Percentiles rank a stretch among this genome's conserved stretches.
Conservation (phyloP, 495 filamentous ascomycete species). For the Lasiosphaeria ovina region DNA sequence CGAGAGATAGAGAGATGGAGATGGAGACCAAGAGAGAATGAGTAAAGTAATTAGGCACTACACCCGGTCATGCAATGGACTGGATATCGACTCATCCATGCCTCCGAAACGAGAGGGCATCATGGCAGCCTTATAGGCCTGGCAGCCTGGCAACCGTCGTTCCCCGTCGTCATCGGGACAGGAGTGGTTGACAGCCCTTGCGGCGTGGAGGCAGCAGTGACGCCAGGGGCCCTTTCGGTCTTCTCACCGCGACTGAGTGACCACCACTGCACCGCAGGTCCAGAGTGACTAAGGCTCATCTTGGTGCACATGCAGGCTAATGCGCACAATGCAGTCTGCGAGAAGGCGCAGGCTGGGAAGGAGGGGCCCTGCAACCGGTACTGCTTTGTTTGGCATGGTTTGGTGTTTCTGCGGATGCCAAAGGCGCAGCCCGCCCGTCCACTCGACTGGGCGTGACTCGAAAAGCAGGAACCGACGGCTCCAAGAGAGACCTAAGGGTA, state of each 20-base stretch:
- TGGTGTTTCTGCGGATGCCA: conserved; percentile 22
- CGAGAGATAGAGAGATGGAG: conserved; percentile 2
- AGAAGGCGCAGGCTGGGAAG: conserved; percentile 28
- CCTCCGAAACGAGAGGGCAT: conserved; percentile 21
- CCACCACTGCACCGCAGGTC: background rate
- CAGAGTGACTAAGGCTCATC: conserved; percentile 23
- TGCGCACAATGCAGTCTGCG: conserved; percentile 24
- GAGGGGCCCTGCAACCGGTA: conserved; percentile 15
- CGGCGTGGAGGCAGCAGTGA: conserved; percentile 30
- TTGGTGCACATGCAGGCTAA: conserved; percentile 28
- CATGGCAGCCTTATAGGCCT: conserved; percentile 35
- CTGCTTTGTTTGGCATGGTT: conserved; percentile 19
- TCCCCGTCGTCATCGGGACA: conserved; percentile 20
- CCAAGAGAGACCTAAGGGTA: background rate
- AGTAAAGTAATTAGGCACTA: conserved; percentile 34
- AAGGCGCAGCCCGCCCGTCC: conserved; percentile 22
- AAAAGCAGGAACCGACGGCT: conserved; percentile 9
- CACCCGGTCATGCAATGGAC: conserved; percentile 25
- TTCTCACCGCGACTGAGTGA: conserved; percentile 14
- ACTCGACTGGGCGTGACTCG: conserved; percentile 7
- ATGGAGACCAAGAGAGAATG: conserved; percentile 15
- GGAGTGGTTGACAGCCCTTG: conserved; percentile 21
- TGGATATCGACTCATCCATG: conserved; percentile 30
- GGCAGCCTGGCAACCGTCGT: conserved; percentile 21
- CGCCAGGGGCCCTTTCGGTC: conserved; percentile 14